phyloP scores from a whole-genome alignment of 306 rosid species.

The Prunus mira region DNA sequence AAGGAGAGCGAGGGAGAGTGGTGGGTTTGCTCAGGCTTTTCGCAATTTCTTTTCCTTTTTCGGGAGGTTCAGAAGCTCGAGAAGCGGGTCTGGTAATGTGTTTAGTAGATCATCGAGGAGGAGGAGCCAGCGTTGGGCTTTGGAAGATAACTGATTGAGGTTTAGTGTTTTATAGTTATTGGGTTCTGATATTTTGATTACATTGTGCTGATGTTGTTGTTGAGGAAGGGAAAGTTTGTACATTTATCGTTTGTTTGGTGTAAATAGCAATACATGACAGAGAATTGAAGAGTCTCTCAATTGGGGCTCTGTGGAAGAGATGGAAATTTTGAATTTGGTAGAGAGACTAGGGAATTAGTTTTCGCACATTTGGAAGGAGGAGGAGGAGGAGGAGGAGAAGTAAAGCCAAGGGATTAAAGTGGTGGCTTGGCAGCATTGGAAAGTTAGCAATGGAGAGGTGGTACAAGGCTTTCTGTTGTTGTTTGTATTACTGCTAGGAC shows the following conservation, averaged over 20 bases:
- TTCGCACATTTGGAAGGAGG: slow-evolving; percentile 13
- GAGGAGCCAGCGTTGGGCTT: slow-evolving; percentile 29
- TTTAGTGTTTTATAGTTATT: slow-evolving; percentile 3
- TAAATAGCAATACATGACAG: slow-evolving; percentile 39
- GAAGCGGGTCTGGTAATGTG: slow-evolving; percentile 35
- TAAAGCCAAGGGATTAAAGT: not conserved
- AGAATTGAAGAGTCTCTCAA: slow-evolving; percentile 19
- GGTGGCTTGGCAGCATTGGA: not conserved
- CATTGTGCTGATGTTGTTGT: slow-evolving; percentile 7
- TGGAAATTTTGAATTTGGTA: slow-evolving; percentile 21
- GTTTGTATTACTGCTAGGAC: not conserved
- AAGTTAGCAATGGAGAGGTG: not conserved
- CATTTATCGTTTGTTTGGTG: slow-evolving; percentile 27
- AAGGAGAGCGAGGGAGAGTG: slow-evolving; percentile 45
- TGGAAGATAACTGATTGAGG: slow-evolving; percentile 35
- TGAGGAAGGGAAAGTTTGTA: slow-evolving; percentile 17
- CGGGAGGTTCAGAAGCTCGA: slow-evolving; percentile 42
- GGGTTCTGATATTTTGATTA: slow-evolving; percentile 1
- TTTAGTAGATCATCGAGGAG: slow-evolving; percentile 42
- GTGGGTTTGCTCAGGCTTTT: slow-evolving; percentile 43
- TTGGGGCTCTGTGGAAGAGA: slow-evolving; percentile 15
- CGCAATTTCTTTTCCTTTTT: slow-evolving; percentile 45
- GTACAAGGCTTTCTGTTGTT: slow-evolving; percentile 4
- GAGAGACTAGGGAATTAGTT: slow-evolving; percentile 2
- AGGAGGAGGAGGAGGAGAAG: not conserved